Conservation (phyloP, 2,329 filamentous ascomycete species). For the Metarhizium album region DNA sequence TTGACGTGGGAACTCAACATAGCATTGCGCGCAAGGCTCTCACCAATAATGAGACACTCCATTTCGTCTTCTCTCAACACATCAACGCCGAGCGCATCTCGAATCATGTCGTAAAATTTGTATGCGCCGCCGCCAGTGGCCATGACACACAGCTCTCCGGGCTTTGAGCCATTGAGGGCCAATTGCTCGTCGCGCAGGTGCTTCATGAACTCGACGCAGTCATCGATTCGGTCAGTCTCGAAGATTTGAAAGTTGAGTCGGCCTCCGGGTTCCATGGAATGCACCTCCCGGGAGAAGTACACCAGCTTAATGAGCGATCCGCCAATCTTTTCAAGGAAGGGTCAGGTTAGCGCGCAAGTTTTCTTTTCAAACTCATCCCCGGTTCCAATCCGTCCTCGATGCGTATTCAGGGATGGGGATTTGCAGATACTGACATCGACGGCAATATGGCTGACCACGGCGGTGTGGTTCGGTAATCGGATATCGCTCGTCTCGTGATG, state of each 20-base stretch:
- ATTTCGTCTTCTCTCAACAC: constrained; percentile 94
- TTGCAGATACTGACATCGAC: constrained; percentile 61
- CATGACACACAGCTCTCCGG: constrained; percentile 76
- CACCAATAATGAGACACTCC: constrained; percentile 94
- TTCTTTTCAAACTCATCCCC: neutral
- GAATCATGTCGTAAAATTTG: constrained; percentile 92
- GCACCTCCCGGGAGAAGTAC: constrained; percentile 85
- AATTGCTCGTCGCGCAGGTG: constrained; percentile 75
- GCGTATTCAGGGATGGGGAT: neutral
- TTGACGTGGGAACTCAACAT: neutral
- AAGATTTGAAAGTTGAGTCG: constrained; percentile 92
- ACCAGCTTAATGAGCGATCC: constrained; percentile 93
- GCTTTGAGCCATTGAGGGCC: constrained; percentile 59
- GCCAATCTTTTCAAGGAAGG: constrained; percentile 56
- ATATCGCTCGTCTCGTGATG: constrained; percentile 79
- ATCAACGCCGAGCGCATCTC: constrained; percentile 71
- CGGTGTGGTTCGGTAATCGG: constrained; percentile 88
- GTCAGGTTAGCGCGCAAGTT: neutral
- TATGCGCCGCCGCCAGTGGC: constrained; percentile 92
- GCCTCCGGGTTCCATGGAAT: constrained; percentile 70
- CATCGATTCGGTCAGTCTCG: constrained; percentile 88
- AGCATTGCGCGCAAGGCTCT: constrained; percentile 9
- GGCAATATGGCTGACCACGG: constrained; percentile 91
- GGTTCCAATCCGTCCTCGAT: too few relatives aligned
- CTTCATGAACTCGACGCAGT: constrained; percentile 86